Conservation (phyloP, 257 asterid genomes). For the Nicotiana tomentosiformis region DNA sequence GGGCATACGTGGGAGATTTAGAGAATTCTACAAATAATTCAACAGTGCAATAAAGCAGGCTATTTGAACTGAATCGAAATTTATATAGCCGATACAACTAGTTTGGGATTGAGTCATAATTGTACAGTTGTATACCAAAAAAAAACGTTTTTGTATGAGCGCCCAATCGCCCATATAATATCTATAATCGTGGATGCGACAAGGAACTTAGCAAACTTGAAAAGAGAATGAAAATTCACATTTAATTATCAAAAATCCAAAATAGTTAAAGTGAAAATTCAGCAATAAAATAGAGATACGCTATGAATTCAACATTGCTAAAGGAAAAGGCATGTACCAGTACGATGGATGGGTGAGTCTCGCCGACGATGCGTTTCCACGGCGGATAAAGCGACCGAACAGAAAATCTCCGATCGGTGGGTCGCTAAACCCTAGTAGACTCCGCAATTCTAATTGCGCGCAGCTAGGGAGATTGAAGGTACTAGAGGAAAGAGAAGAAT, state of each 20-base stretch:
- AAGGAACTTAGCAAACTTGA: neutral
- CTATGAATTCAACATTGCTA: too few species aligned
- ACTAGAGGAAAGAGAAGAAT: neutral
- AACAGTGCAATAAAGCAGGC: neutral
- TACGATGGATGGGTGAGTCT: neutral
- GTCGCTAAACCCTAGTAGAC: slow-evolving; percentile 9
- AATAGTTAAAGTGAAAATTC: neutral
- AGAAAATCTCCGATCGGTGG: neutral
- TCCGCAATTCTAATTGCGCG: neutral
- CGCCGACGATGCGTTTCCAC: neutral
- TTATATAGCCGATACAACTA: neutral
- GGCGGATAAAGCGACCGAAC: neutral
- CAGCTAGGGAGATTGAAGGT: neutral
- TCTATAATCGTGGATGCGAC: neutral
- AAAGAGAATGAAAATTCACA: neutral
- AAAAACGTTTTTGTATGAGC: neutral
- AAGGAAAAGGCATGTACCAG: neutral
- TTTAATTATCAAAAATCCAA: neutral
- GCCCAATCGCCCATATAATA: neutral
- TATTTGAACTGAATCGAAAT: neutral
- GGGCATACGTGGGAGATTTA: neutral
- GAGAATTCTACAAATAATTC: neutral
- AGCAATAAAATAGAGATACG: neutral
- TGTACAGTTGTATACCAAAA: neutral
- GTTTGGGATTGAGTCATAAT: neutral